Evolutionary conservation across 169 alveolate species (phyloP).

Genomic region (Plasmodium chabaudi): DNA sequence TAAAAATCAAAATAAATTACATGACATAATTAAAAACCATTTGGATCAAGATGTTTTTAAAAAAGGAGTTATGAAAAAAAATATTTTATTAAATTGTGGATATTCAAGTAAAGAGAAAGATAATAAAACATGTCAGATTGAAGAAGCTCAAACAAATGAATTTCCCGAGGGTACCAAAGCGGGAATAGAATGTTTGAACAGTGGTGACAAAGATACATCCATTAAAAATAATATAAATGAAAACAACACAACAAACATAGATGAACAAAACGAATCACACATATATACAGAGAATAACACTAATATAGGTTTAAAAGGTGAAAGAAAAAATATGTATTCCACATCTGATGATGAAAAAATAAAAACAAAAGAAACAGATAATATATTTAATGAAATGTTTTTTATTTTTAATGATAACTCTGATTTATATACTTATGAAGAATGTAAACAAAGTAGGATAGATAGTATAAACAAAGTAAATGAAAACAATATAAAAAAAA

Average conservation of each 20-base stretch:
- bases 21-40: conserved; percentile 5
- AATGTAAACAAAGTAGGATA: conserved; percentile 25
- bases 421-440: conserved; percentile 70
- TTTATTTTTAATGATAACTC: conserved; percentile 67
- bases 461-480: conserved; percentile 16
- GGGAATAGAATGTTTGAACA: no score
- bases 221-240: not conserved
- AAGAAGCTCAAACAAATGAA: no score
- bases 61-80: conserved; percentile 3
- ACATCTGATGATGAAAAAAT: not conserved
- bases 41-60: conserved; percentile 45
- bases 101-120: no score
- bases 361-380: conserved; percentile 3
- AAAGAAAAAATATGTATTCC: no score
- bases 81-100: not conserved
- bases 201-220: not conserved
- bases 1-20: not conserved
- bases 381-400: conserved; percentile 35
- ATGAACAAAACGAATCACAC: not conserved
- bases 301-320: no score
- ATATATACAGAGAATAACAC: no score
- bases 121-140: no score
- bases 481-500: conserved; percentile 13
- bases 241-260: not conserved
- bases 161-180: no score